phyloP scores from a whole-genome alignment of 176 grass and related monocot genomes.

The Panicum miliaceum region DNA sequence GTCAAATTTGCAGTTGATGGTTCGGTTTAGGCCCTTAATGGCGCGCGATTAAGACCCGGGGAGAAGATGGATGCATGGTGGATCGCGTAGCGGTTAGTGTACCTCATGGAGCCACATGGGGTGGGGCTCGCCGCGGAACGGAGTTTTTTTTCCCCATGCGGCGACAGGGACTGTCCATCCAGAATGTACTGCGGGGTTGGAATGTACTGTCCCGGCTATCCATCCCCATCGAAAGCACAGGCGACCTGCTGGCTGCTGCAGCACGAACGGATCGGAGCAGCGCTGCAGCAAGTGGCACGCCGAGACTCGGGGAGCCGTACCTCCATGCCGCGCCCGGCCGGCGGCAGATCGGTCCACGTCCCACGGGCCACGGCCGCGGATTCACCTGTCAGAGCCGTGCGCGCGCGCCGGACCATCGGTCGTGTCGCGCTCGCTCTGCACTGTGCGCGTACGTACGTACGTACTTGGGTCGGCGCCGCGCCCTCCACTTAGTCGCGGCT shows the following conservation, averaged over 20 bases:
- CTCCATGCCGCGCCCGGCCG: background rate
- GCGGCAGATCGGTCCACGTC: background rate
- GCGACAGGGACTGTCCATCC: background rate
- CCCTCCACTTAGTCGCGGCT: background rate
- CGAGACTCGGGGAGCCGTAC: slow-evolving; percentile 19
- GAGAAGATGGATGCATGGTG: background rate
- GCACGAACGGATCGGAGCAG: background rate
- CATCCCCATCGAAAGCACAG: slow-evolving; percentile 26
- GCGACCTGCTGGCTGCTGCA: background rate
- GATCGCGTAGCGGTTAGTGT: slow-evolving; percentile 32
- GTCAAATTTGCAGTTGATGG: slow-evolving; percentile 54
- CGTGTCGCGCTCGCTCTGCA: background rate
- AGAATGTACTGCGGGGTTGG: slow-evolving; percentile 23
- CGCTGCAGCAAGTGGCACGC: slow-evolving; percentile 24
- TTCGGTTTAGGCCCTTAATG: slow-evolving; percentile 51
- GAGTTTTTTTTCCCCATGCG: background rate
- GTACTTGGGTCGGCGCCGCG: background rate
- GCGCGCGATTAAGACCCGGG: slow-evolving; percentile 7
- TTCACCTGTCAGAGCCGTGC: slow-evolving; percentile 39
- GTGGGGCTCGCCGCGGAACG: background rate
- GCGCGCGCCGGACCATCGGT: background rate
- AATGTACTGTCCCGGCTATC: slow-evolving; percentile 32
- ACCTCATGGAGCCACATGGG: slow-evolving; percentile 36
- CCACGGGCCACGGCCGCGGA: slow-evolving; percentile 17
- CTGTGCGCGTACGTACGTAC: background rate